Evolutionary conservation across 140 eudicot genomes (phyloP).

Genomic region (Stevia rebaudiana): DNA sequence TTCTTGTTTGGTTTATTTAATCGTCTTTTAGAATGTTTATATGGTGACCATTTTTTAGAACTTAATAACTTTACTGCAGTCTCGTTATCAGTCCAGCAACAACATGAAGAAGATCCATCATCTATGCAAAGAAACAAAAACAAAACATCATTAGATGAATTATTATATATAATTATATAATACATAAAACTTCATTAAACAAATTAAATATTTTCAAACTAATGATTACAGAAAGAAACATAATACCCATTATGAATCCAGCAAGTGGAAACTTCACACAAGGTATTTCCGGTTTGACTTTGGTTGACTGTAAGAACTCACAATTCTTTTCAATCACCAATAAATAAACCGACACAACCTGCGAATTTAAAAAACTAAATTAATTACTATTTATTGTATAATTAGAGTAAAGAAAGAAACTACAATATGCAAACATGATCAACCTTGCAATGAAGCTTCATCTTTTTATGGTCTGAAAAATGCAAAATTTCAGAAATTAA

Average conservation of each 20-base stretch:
- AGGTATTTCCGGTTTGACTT: slow-evolving; percentile 14
- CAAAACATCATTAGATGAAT: background rate
- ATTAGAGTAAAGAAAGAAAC: background rate
- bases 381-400: background rate
- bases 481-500: slow-evolving; percentile 43
- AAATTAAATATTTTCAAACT: background rate
- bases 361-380: slow-evolving; percentile 11
- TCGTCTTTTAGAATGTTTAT: slow-evolving; percentile 13
- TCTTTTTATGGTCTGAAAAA: slow-evolving; percentile 24
- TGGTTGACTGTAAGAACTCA: slow-evolving; percentile 19
- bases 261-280: slow-evolving; percentile 50
- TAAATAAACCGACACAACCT: slow-evolving; percentile 70
- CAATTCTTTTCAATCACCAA: slow-evolving; percentile 44
- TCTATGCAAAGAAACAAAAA: slow-evolving; percentile 35
- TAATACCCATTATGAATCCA: slow-evolving; percentile 69
- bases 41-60: slow-evolving; percentile 25
- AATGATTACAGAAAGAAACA: background rate
- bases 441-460: slow-evolving; percentile 67
- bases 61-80: slow-evolving; percentile 46
- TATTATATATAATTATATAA: background rate
- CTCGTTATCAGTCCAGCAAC: slow-evolving; percentile 83
- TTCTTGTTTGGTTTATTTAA: slow-evolving; percentile 8
- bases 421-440: background rate
- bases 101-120: slow-evolving; percentile 76
- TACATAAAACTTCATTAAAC: background rate